phyloP scores from a whole-genome alignment of 2,329 filamentous ascomycete species.

The Ophiosphaerella herpotricha region DNA sequence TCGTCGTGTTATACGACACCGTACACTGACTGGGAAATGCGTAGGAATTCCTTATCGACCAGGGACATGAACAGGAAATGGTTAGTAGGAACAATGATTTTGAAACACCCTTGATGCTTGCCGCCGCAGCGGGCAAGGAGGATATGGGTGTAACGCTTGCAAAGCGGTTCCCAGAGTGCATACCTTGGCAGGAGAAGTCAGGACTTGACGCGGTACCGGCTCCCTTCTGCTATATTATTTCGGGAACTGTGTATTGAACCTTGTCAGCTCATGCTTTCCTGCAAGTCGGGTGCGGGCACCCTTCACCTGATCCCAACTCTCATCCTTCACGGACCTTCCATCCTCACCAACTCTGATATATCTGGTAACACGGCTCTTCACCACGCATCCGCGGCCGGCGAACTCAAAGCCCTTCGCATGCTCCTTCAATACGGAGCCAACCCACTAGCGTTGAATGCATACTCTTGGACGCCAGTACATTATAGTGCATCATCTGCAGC shows the following conservation, averaged over 20 bases:
- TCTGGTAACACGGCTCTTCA: conserved; percentile 87
- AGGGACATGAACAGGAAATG: conserved; percentile 74
- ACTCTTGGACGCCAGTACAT: conserved; percentile 81
- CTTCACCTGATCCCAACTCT: conserved; percentile 51
- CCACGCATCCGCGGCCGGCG: conserved; percentile 81
- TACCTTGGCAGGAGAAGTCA: conserved; percentile 67
- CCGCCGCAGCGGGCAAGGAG: conserved; percentile 69
- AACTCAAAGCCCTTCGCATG: conserved; percentile 75
- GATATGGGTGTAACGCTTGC: conserved; percentile 75
- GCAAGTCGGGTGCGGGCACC: conserved; percentile 44
- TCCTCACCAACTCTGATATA: conserved; percentile 56
- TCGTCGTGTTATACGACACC: not conserved
- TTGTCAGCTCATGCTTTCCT: conserved; percentile 47
- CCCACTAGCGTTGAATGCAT: conserved; percentile 71
- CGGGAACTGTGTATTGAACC: conserved; percentile 2
- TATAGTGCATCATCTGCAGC: conserved; percentile 83
- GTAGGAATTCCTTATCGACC: conserved; percentile 68
- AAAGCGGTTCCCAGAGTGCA: conserved; percentile 64
- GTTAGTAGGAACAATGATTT: conserved; percentile 78
- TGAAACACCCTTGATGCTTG: conserved; percentile 82
- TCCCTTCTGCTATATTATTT: not conserved
- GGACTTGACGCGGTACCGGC: conserved; percentile 69
- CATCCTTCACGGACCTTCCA: conserved; percentile 35
- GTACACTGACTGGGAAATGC: too few relatives aligned
- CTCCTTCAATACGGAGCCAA: conserved; percentile 80